Conservation (phyloP, 495 filamentous ascomycete genomes). For the Amphirosellinia nigrospora region DNA sequence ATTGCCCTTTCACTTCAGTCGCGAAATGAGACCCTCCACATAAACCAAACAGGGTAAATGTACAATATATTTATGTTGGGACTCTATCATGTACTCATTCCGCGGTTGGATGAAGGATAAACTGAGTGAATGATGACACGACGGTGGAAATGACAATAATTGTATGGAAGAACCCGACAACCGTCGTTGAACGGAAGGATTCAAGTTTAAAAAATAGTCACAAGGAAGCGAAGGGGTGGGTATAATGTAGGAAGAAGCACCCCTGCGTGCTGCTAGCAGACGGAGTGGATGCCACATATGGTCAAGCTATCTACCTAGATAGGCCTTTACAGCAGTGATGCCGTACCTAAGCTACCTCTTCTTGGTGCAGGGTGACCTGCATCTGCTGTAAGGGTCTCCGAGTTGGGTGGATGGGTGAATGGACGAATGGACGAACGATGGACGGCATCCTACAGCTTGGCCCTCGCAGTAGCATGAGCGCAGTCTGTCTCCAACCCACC, state of each 20-base stretch:
- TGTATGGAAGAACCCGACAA: background rate
- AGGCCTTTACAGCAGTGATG: background rate
- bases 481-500: background rate
- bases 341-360: too few species aligned
- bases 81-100: background rate
- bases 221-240: background rate
- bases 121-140: background rate
- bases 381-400: background rate
- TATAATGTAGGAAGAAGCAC: background rate
- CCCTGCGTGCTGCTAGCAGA: slow-evolving; percentile 11
- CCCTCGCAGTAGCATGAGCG: background rate
- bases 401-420: too few species aligned
- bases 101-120: background rate
- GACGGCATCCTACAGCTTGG: slow-evolving; percentile 11
- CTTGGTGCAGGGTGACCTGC: background rate
- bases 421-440: slow-evolving; percentile 2
- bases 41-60: background rate
- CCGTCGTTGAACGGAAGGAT: background rate
- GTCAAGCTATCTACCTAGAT: background rate
- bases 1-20: background rate
- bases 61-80: background rate
- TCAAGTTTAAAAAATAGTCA: background rate
- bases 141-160: background rate
- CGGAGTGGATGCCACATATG: slow-evolving; percentile 2
- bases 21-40: background rate